Evolutionary conservation across 2,329 filamentous ascomycete genomes (phyloP).

Genomic region (Rutstroemia sp.): DNA sequence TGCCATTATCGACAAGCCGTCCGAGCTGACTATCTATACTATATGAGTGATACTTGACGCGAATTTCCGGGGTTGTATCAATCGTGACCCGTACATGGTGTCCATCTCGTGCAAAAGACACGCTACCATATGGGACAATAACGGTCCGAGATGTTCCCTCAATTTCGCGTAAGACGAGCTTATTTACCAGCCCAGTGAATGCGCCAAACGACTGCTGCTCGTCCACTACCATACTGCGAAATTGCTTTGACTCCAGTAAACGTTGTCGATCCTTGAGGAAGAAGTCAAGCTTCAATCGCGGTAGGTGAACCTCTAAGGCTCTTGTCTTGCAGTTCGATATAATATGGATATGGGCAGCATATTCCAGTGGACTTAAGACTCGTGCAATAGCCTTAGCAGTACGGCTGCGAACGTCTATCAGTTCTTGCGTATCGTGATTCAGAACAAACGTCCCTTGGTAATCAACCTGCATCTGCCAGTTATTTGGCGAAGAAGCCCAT

Average conservation of each 20-base stretch:
- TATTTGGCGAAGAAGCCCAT: neutral
- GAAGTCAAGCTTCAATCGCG: no score
- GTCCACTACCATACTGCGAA: slow-evolving; percentile 43
- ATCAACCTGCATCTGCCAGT: slow-evolving; percentile 25
- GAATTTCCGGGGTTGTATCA: neutral
- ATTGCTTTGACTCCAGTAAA: slow-evolving; percentile 39
- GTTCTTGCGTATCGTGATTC: no score
- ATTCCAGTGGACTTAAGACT: no score
- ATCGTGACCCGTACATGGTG: slow-evolving; percentile 35
- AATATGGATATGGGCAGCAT: no score
- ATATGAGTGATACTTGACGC: slow-evolving; percentile 35
- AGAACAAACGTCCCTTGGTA: no score
- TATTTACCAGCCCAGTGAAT: slow-evolving; percentile 41
- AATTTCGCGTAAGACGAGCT: slow-evolving; percentile 37
- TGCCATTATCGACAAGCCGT: slow-evolving; percentile 42
- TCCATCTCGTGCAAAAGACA: slow-evolving; percentile 9
- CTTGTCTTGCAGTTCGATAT: no score
- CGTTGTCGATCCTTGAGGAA: no score
- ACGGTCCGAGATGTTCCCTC: slow-evolving; percentile 35
- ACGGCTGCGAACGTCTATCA: no score
- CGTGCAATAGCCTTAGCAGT: no score
- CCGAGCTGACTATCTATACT: slow-evolving; percentile 42
- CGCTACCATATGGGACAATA: slow-evolving; percentile 1
- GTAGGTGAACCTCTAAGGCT: no score
- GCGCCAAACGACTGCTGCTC: slow-evolving; percentile 38